Conservation (phyloP, 345 rosid species). For the Mallotus nudiflorus region DNA sequence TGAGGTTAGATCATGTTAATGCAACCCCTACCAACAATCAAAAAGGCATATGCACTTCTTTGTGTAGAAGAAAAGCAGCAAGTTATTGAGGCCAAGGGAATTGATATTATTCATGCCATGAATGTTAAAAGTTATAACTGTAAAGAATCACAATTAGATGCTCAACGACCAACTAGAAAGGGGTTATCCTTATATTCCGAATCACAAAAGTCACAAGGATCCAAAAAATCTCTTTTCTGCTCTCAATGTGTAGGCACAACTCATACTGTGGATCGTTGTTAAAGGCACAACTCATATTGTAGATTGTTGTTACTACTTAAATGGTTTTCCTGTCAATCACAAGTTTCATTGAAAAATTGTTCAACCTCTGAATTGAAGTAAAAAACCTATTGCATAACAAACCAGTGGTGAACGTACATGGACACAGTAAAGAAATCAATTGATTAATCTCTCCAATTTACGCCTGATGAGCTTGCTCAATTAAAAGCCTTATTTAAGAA, state of each 20-base stretch:
- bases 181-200: too few species aligned
- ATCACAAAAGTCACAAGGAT: not conserved
- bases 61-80: not conserved
- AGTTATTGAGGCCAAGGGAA: not conserved
- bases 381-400: not conserved
- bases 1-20: slow-evolving; percentile 1
- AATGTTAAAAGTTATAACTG: too few species aligned
- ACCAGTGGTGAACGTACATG: too few species aligned
- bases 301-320: not conserved
- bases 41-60: not conserved
- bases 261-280: too few species aligned
- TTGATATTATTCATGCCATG: not conserved
- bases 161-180: too few species aligned
- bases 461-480: not conserved
- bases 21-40: slow-evolving; percentile 3
- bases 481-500: not conserved
- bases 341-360: not conserved
- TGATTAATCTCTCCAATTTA: not conserved
- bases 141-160: too few species aligned
- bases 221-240: not conserved
- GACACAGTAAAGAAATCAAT: not conserved
- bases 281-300: not conserved
- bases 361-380: too few species aligned
- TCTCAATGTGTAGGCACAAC: not conserved
- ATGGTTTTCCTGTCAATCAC: not conserved